Percentiles rank a stretch among this genome's conserved stretches.
These are phyloP conservation scores for Orbilia quercus DNA, from an alignment of 2,329 filamentous ascomycete genomes.

Conservation along the genomic window DNA sequence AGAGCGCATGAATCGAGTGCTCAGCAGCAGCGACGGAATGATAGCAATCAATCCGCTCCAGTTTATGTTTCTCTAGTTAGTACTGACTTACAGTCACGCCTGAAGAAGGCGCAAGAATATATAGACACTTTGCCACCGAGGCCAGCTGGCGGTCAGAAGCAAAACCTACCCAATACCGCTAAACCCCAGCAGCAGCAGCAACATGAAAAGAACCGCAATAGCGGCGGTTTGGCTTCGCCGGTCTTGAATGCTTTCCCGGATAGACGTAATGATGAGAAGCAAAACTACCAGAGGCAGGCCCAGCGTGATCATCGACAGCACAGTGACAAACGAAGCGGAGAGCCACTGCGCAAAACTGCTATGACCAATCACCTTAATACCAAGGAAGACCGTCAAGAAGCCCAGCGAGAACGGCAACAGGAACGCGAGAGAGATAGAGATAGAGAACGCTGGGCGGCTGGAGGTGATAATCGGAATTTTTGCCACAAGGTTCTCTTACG, in stretches of 20 bases:
- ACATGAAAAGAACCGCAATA: constrained; percentile 39
- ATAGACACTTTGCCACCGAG: constrained; percentile 45
- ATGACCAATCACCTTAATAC: constrained; percentile 39
- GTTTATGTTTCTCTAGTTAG: neutral
- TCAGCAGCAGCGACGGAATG: constrained; percentile 26
- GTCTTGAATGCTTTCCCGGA: constrained; percentile 12
- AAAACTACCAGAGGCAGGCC: constrained; percentile 29
- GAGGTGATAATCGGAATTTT: constrained; percentile 11
- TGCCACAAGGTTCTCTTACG: constrained; percentile 39
- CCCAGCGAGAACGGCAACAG: constrained; percentile 13
- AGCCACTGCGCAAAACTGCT: constrained; percentile 44
- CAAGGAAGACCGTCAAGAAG: constrained; percentile 33
- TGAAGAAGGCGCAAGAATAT: constrained; percentile 53
- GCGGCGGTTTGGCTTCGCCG: constrained; percentile 2
- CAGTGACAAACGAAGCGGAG: constrained; percentile 36
- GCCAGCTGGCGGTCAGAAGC: constrained; percentile 27
- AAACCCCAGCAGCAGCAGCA: constrained; percentile 32
- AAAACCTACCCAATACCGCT: neutral
- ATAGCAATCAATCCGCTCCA: constrained; percentile 11
- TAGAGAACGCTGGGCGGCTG: constrained; percentile 35
- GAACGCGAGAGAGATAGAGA: constrained; percentile 33
- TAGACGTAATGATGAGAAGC: constrained; percentile 53
- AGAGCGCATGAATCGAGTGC: constrained; percentile 28
- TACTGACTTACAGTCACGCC: constrained; percentile 48
- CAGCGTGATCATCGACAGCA: constrained; percentile 52